Evolutionary conservation across 176 grass and related monocot species (phyloP), one percentile per base, ranked within the genome.

Genomic region (Melocanna baccifera): DNA sequence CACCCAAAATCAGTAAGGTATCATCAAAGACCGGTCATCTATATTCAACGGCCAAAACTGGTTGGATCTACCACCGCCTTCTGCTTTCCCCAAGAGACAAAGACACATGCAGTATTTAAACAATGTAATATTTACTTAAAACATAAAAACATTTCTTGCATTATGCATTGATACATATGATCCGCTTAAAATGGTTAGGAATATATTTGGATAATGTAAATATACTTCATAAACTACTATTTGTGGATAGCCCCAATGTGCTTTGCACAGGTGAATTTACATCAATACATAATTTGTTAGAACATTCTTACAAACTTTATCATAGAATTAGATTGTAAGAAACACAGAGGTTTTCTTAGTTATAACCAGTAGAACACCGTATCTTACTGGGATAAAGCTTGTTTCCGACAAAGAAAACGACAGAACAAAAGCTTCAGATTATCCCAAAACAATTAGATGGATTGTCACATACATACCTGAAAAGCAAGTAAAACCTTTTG

Each of bases 401-500:
- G 61, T 32, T 46, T 25, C 36, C 22, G 83, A 56, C n/a, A 76
- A 68, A 30, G 14, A 22, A 5, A 40, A 56, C 30, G 6, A 65
- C 10, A 85, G 36, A 69, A 77, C 36, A 68, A 26, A 36, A 83
- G 29, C 32, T 59, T 48, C 26, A 23, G 29, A 65, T 52, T 52
- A 83, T 50, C 20, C 43, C 70, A 36, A 63, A 64, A 83, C 12
- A 48, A 32, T 63, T 11, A 83, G n/a, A 47, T 29, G 32, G 6
- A 65, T 84, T 7, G 11, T 65, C 39, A 48, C 51, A 20, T 6
- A 73, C 30, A 76, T 90, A 99, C 97, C 97, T 99, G 91, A 82
- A 99, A 99, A 86, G 97, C 97, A 62, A 99, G 91, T 64, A 99
- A 92, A 81, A 92, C 83, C 41, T 96, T 99, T 87, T 96, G 89